Evolutionary conservation across 1,284 basidiomycete species (phyloP).

Genomic region (Neonothopanus nambi): DNA sequence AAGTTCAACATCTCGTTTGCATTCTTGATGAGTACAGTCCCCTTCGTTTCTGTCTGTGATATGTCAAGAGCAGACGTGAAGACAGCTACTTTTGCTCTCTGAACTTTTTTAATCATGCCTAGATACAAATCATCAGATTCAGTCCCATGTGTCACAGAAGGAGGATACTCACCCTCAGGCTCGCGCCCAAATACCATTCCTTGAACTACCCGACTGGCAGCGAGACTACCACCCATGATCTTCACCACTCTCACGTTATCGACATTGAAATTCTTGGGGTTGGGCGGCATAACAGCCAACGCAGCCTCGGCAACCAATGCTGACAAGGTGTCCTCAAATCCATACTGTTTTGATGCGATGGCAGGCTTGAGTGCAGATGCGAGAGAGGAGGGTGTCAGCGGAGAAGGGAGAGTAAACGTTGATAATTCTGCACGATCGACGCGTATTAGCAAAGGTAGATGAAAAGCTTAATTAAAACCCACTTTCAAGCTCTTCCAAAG

Average conservation of each 20-base stretch:
- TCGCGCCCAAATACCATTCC: conserved; percentile 99
- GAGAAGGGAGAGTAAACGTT: conserved; percentile 68
- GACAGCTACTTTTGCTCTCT: conserved; percentile 88
- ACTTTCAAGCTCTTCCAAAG: conserved; percentile 90
- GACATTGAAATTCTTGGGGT: conserved; percentile 92
- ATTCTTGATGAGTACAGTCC: conserved; percentile 95
- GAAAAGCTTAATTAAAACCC: conserved; percentile 35
- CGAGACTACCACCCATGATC: conserved; percentile 92
- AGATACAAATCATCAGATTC: conserved; percentile 1
- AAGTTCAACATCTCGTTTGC: conserved; percentile 98
- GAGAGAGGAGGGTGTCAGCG: conserved; percentile 79
- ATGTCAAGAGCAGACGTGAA: conserved; percentile 93
- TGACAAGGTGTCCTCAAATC: conserved; percentile 84
- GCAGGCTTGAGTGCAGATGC: conserved; percentile 84
- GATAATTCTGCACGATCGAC: conserved; percentile 53
- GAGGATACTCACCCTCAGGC: conserved; percentile 72
- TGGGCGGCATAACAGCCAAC: conserved; percentile 85
- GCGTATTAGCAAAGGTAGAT: conserved; percentile 9
- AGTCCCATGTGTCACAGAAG: not conserved
- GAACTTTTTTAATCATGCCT: conserved; percentile 83
- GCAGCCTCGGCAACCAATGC: conserved; percentile 92
- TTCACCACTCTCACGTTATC: conserved; percentile 99
- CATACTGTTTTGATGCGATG: conserved; percentile 97
- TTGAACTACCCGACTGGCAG: conserved; percentile 85
- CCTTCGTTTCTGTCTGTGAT: conserved; percentile 98